Base-by-base conservation (phyloP, 75 land plant genomes). In the Selaginella moellendorffii region DNA sequence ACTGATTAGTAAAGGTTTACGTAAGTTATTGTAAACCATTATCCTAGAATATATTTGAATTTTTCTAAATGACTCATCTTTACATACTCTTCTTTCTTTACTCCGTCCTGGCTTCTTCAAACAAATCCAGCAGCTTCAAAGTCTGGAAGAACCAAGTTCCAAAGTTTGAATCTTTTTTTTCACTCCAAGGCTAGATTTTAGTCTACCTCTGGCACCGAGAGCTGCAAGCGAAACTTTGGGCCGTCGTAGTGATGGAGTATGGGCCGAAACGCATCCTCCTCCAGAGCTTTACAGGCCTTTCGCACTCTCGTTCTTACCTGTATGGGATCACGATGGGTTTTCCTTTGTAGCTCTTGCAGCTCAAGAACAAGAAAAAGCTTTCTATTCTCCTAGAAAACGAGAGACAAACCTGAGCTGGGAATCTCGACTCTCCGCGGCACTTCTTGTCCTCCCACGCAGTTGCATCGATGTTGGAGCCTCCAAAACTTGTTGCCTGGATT, bases 401-500 rank as follows among this genome's bases (percentile, higher is more conserved):
- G 5, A 14, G 46, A 36, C 14, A 36, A 5, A 85, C 89, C 89
- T 85, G 89, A 30, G 90, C 90, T 68, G 90, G 90, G 73, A 86
- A 86, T 64, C 90, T 76, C 8, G 90, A 86, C 54, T 86, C 90
- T 17, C 90, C 90, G 52, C 84, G 90, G 54, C 82, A 84, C 54
- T 86, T 86, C 42, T 86, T 86, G 58, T 86, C 90, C 69, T 86
- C 90, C 90, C 90, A 86, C 8, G 90, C 90, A 19, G 90, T 84
- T 52, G 90, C 84, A 70, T 86, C 90, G 58, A 86, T 86, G 52
- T 86, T 86, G 0, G 90, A 84, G 12, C 90, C 90, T 52, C 90
- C 90, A 77, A 86, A 86, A 54, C 88, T 86, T 1, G 81, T 70
- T 53, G 90, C 90, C 89, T 85, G 63, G 10, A 31, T 36, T 14